phyloP scores from a whole-genome alignment of 208 protist genomes.

The Leishmania major region DNA sequence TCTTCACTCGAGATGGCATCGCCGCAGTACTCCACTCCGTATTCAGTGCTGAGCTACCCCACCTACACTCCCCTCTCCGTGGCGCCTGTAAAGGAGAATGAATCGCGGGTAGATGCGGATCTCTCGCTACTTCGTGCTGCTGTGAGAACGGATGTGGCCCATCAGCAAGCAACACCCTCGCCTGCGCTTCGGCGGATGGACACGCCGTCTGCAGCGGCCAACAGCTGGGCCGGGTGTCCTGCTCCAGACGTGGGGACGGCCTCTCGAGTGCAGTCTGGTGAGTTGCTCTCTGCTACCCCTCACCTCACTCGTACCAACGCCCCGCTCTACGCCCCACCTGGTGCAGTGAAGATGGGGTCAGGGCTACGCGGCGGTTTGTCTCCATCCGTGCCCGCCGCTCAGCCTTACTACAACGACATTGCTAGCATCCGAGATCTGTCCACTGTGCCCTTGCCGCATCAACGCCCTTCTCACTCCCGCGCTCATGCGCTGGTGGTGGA shows the following conservation, averaged over 20 bases:
- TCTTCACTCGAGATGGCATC: slow-evolving; percentile 14
- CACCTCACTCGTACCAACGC: slow-evolving; percentile 24
- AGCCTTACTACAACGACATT: slow-evolving; percentile 17
- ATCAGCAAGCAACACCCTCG: background rate
- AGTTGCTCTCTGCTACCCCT: background rate
- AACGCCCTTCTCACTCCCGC: background rate
- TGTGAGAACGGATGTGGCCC: slow-evolving; percentile 15
- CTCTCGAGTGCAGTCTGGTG: background rate
- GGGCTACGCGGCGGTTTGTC: background rate
- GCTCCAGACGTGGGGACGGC: background rate
- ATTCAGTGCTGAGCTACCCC: slow-evolving; percentile 39
- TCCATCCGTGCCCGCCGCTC: background rate
- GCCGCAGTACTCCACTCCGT: slow-evolving; percentile 40
- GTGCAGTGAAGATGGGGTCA: background rate
- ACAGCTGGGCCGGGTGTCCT: background rate
- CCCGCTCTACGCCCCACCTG: slow-evolving; percentile 22
- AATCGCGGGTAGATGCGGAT: slow-evolving; percentile 6
- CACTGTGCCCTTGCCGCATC: background rate
- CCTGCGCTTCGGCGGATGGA: background rate
- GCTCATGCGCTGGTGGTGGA: background rate
- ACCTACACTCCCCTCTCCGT: slow-evolving; percentile 41
- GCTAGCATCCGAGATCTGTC: slow-evolving; percentile 6
- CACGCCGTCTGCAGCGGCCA: background rate
- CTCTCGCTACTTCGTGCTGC: slow-evolving; percentile 14
- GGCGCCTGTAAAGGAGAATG: slow-evolving; percentile 22